These are phyloP conservation scores for Candida adriatica DNA, from an alignment of 805 yeast species.

Conservation along the genomic window DNA sequence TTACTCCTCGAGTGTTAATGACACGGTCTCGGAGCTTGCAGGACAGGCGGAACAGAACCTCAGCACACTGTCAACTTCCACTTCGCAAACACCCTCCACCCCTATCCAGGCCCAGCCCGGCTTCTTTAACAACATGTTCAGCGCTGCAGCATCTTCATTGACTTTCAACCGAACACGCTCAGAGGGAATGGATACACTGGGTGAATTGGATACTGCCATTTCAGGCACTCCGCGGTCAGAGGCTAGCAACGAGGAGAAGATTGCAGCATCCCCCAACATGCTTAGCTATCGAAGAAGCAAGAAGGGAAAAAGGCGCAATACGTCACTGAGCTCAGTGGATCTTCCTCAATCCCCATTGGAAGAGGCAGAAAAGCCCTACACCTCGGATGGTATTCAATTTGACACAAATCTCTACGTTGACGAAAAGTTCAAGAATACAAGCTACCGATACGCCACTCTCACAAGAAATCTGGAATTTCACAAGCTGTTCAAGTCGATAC, in stretches of 20 bases:
- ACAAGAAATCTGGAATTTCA: slow-evolving; percentile 74
- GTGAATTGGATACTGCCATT: slow-evolving; percentile 1
- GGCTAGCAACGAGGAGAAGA: slow-evolving; percentile 3
- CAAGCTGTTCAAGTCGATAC: slow-evolving; percentile 58
- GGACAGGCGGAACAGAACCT: slow-evolving; percentile 1
- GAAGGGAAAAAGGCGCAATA: slow-evolving; percentile 10
- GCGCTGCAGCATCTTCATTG: slow-evolving; percentile 9
- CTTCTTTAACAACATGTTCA: slow-evolving; percentile 19
- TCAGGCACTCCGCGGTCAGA: background rate
- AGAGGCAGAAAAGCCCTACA: slow-evolving; percentile 5
- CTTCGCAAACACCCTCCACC: slow-evolving; percentile 10
- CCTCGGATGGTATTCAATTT: slow-evolving; percentile 10
- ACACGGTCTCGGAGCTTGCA: slow-evolving; percentile 12
- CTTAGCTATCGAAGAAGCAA: slow-evolving; percentile 19
- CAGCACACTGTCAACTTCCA: too few species aligned
- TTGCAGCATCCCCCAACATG: slow-evolving; percentile 19
- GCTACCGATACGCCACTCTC: slow-evolving; percentile 55
- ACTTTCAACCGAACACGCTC: slow-evolving; percentile 7
- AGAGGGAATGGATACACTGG: background rate
- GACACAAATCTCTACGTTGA: slow-evolving; percentile 43
- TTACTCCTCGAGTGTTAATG: slow-evolving; percentile 18
- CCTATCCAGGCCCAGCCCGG: slow-evolving; percentile 12
- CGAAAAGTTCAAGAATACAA: slow-evolving; percentile 51
- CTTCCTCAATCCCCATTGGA: slow-evolving; percentile 16
- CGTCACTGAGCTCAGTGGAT: slow-evolving; percentile 16